Percentiles rank a stretch among this genome's conserved stretches.
Conservation (phyloP, 1,139 yeast genomes). For the Geotrichum reessii region DNA sequence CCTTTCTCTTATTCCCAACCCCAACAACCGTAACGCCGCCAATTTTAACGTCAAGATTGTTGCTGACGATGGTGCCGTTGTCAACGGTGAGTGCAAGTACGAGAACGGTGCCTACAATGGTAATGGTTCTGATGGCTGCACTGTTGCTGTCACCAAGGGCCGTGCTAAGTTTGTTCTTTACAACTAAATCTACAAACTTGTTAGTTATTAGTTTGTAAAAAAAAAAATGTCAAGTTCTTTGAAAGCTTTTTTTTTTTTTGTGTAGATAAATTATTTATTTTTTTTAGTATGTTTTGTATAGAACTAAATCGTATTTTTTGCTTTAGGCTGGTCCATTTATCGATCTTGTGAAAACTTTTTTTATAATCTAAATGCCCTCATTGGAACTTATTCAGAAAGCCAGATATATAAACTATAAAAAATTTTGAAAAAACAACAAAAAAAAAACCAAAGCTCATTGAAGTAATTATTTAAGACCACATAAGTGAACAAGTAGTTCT, state of each 20-base stretch:
- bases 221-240: not conserved
- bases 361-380: not conserved
- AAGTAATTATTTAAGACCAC: no score
- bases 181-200: constrained; percentile 21
- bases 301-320: not conserved
- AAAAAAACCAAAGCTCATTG: no score
- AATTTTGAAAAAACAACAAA: no score
- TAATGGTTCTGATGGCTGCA: constrained; percentile 75
- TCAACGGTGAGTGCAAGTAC: constrained; percentile 75
- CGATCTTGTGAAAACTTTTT: not conserved
- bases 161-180: constrained; percentile 68
- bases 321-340: not conserved
- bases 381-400: no score
- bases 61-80: constrained; percentile 56
- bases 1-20: constrained; percentile 90
- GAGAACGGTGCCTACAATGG: constrained; percentile 73
- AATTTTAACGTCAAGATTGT: constrained; percentile 81
- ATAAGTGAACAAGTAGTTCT: no score
- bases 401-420: no score
- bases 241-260: not conserved
- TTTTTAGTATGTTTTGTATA: not conserved
- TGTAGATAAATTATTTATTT: not conserved
- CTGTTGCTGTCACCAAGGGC: constrained; percentile 82
- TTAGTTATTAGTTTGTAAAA: not conserved
- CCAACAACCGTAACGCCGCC: constrained; percentile 71